Percentiles rank a stretch among this genome's conserved stretches.
These are phyloP conservation scores for Polytrichum commune DNA, from an alignment of 225 moss, liverwort and hornwort species.

Conservation along the genomic window DNA sequence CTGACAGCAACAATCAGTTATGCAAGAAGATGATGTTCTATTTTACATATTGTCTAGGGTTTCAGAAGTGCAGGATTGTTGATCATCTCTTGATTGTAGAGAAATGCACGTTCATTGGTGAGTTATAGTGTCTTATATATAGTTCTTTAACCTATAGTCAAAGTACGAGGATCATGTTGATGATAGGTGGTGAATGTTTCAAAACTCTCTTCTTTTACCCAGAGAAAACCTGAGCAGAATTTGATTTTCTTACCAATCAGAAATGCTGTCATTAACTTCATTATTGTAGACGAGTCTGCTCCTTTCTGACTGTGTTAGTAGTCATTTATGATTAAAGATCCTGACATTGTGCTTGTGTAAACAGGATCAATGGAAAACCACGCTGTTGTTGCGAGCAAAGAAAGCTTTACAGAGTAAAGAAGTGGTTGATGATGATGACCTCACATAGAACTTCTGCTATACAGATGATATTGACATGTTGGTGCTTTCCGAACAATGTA, in stretches of 20 bases:
- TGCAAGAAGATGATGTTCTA: no score
- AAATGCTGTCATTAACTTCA: no score
- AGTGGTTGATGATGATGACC: slow-evolving; percentile 55
- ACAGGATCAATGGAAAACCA: slow-evolving; percentile 99
- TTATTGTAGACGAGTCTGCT: not conserved
- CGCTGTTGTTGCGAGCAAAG: slow-evolving; percentile 90
- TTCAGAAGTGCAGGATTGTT: not conserved
- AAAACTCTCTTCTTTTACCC: no score
- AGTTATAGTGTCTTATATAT: no score
- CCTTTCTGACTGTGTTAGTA: not conserved
- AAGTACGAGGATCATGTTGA: no score
- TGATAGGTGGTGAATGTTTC: no score
- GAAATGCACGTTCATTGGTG: not conserved
- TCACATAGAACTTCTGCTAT: slow-evolving; percentile 35
- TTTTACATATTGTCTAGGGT: not conserved
- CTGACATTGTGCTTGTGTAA: not conserved
- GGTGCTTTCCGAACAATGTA: slow-evolving; percentile 14
- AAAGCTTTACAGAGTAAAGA: slow-evolving; percentile 87
- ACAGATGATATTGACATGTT: not conserved
- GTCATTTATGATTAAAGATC: not conserved
- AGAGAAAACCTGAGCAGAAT: no score
- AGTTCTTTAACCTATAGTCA: no score
- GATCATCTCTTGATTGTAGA: not conserved
- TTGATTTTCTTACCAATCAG: no score
- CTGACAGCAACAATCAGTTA: not conserved